Conservation (phyloP, 768 basidiomycete species). For the Boletus sp. region DNA sequence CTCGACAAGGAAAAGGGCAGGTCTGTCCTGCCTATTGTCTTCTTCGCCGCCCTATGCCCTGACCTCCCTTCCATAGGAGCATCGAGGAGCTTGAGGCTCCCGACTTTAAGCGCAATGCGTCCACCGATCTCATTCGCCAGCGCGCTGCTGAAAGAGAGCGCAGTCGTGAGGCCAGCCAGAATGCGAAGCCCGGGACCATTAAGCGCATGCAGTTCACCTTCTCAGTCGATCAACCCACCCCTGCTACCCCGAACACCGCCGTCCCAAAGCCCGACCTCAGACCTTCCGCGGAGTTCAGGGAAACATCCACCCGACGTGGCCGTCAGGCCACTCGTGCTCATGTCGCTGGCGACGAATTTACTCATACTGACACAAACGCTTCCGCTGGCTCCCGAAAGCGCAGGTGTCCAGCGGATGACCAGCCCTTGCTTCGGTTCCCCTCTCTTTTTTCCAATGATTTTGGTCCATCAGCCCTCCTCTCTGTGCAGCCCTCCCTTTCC, state of each 20-base stretch:
- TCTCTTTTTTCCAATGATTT: slow-evolving; percentile 73
- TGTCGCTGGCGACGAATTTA: slow-evolving; percentile 30
- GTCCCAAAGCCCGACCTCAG: slow-evolving; percentile 67
- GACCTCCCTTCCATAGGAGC: slow-evolving; percentile 46
- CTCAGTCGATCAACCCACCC: slow-evolving; percentile 69
- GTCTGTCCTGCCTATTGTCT: slow-evolving; percentile 40
- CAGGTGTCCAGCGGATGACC: slow-evolving; percentile 22
- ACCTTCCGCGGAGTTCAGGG: slow-evolving; percentile 64
- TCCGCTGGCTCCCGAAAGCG: slow-evolving; percentile 29
- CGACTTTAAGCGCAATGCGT: slow-evolving; percentile 76
- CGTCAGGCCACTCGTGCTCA: slow-evolving; percentile 40
- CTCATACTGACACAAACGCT: slow-evolving; percentile 21
- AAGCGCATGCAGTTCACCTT: slow-evolving; percentile 92
- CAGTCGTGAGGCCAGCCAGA: slow-evolving; percentile 64
- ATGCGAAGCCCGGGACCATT: slow-evolving; percentile 67
- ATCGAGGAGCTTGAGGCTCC: slow-evolving; percentile 86
- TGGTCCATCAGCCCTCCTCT: slow-evolving; percentile 73
- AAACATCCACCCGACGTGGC: slow-evolving; percentile 39
- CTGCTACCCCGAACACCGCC: slow-evolving; percentile 39
- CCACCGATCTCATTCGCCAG: slow-evolving; percentile 75
- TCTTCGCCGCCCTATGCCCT: slow-evolving; percentile 16
- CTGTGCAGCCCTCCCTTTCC: slow-evolving; percentile 63
- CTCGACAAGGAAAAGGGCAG: slow-evolving; percentile 91
- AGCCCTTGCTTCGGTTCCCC: slow-evolving; percentile 62
- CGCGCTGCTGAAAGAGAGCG: slow-evolving; percentile 83